These are phyloP conservation scores for Leptographium galeiforme DNA, from an alignment of 2,329 filamentous ascomycete genomes.

Conservation along the genomic window DNA sequence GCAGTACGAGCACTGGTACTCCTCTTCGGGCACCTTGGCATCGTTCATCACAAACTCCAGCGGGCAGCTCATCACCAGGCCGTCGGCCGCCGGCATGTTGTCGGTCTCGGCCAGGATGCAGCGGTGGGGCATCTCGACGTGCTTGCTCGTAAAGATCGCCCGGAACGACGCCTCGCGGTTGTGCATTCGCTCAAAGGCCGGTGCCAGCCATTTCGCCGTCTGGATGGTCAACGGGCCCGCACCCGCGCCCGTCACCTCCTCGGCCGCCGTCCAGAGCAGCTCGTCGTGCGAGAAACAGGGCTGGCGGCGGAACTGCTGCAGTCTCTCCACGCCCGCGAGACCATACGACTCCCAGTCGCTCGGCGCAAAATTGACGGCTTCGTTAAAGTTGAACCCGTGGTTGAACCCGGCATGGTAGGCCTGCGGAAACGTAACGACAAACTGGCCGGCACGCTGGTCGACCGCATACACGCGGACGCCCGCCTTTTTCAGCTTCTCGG, in stretches of 20 bases:
- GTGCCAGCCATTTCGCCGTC: slow-evolving; percentile 88
- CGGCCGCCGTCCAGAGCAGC: slow-evolving; percentile 77
- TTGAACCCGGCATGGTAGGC: slow-evolving; percentile 98
- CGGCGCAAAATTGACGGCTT: slow-evolving; percentile 96
- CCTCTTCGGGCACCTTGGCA: slow-evolving; percentile 71
- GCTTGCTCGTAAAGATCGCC: slow-evolving; percentile 53
- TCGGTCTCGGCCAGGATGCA: slow-evolving; percentile 37
- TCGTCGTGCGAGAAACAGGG: slow-evolving; percentile 98
- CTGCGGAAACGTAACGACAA: slow-evolving; percentile 92
- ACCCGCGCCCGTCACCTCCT: slow-evolving; percentile 48
- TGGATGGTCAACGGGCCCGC: slow-evolving; percentile 52
- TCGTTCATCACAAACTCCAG: slow-evolving; percentile 55
- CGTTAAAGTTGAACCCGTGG: slow-evolving; percentile 97
- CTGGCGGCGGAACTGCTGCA: slow-evolving; percentile 78
- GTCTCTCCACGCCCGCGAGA: slow-evolving; percentile 68
- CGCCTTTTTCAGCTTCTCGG: slow-evolving; percentile 83
- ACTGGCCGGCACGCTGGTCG: slow-evolving; percentile 91
- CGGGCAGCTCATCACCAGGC: slow-evolving; percentile 26
- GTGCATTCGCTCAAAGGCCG: slow-evolving; percentile 67
- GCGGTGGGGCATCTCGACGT: slow-evolving; percentile 29
- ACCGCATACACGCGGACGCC: slow-evolving; percentile 86
- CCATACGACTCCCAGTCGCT: slow-evolving; percentile 91
- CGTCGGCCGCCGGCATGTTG: slow-evolving; percentile 15
- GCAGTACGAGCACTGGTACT: slow-evolving; percentile 84
- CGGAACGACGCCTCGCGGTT: slow-evolving; percentile 60